Evolutionary conservation across 140 eudicot genomes (phyloP), one percentile per base, ranked within the genome.

Genomic region (Ambrosia hybrid): DNA sequence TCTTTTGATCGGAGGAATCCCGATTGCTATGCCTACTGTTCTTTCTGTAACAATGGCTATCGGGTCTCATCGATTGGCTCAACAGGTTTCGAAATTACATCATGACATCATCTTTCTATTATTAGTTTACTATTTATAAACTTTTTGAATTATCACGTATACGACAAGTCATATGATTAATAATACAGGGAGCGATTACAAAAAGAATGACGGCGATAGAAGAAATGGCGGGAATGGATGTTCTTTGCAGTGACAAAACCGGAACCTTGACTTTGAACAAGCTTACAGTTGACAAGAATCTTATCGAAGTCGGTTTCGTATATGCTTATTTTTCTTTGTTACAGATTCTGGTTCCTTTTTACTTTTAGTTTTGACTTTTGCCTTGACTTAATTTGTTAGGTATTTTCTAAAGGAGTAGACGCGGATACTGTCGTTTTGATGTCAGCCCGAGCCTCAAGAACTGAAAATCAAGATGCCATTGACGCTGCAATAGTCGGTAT

Each of bases 201-300:
- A 93, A 93, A 77, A 87, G 99, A 79, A 93, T 93, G 99, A 93
- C 99, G 15, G 99, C 99, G 1, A 93, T 93, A 51, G 99, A 93
- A 79, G 99, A 93, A 76, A 93, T 48, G 26, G 26, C 26, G 26
- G 26, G 26, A 21, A 21, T 21, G 26, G 26, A 21, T 21, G 26
- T 21, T 21, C 97, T 93, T 75, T 92, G 98, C 77, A 92, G 98
- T 68, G 98, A 92, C 77, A 92, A 92, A 79, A 92, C 98, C 2
- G 98, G 98, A 71, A 92, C 98, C 46, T 68, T 92, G 83, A 92
- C 98, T 36, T 73, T 92, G 37, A 92, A 92, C 89, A 93, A 93
- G 80, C 96, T 93, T 48, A 90, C 99, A 3, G 99, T 93, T 51
- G 99, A 93, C 80, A 90, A 93, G 83, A 90, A 90, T 85, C 99